Evolutionary conservation across 1,139 yeast genomes (phyloP).

Genomic region (Magnusiomyces paraingens): DNA sequence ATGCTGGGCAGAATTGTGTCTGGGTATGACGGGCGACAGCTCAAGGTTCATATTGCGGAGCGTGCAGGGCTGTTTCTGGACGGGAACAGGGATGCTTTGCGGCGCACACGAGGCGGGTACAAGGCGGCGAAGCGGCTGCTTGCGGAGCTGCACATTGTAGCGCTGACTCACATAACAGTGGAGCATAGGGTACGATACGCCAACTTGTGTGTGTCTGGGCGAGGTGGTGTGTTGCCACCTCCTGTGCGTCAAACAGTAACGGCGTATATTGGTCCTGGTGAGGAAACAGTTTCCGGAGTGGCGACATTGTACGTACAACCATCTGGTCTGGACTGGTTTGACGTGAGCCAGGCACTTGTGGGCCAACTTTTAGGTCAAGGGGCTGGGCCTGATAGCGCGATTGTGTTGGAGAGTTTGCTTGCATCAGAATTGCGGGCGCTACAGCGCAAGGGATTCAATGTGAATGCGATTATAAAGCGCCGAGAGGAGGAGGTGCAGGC

Average conservation of each 20-base stretch:
- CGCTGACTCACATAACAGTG: constrained; percentile 27
- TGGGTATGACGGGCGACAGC: constrained; percentile 16
- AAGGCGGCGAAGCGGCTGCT: constrained; percentile 9
- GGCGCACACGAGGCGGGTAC: constrained; percentile 2
- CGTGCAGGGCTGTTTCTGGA: constrained; percentile 33
- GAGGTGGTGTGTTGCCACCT: constrained; percentile 7
- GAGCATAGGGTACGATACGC: constrained; percentile 24
- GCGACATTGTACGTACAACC: constrained; percentile 19
- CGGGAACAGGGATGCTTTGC: constrained; percentile 21
- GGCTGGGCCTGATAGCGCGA: constrained; percentile 37
- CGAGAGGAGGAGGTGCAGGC: constrained; percentile 23
- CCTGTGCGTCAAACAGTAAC: not conserved
- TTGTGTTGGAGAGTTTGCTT: constrained; percentile 35
- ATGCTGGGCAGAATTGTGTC: constrained; percentile 17
- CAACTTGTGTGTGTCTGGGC: constrained; percentile 6
- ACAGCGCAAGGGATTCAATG: constrained; percentile 37
- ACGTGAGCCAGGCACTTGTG: constrained; percentile 34
- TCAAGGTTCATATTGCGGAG: constrained; percentile 19
- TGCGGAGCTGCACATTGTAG: constrained; percentile 22
- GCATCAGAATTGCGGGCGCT: constrained; percentile 29
- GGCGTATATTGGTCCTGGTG: not conserved
- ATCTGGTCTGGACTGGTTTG: constrained; percentile 33
- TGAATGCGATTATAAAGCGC: constrained; percentile 28
- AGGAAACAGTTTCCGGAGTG: not conserved
- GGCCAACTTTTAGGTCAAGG: constrained; percentile 23